phyloP scores from a whole-genome alignment of 2,329 filamentous ascomycete species.

The Xylaria sp. region DNA sequence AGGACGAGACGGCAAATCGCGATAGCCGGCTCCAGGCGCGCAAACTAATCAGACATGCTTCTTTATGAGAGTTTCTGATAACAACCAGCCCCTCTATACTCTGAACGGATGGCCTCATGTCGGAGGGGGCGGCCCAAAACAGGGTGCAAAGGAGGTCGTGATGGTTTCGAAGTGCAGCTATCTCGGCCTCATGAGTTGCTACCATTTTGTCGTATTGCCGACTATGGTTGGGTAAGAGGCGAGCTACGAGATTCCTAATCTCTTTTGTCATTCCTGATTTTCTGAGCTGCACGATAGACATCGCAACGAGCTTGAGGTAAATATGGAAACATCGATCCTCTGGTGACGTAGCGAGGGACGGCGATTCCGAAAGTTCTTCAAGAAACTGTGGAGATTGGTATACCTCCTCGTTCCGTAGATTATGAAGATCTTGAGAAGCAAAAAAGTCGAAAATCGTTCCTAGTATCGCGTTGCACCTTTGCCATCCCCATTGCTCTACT shows the following conservation, averaged over 20 bases:
- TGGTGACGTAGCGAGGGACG: slow-evolving; percentile 61
- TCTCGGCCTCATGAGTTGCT: slow-evolving; percentile 67
- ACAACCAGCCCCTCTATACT: slow-evolving; percentile 69
- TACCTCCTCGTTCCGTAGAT: slow-evolving; percentile 73
- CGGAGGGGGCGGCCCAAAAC: slow-evolving; percentile 70
- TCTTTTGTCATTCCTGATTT: slow-evolving; percentile 64
- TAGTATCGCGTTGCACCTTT: slow-evolving; percentile 65
- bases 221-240: slow-evolving; percentile 73
- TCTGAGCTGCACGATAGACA: slow-evolving; percentile 65
- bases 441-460: slow-evolving; percentile 76
- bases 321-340: slow-evolving; percentile 74
- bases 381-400: slow-evolving; percentile 71
- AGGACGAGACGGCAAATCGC: slow-evolving; percentile 65
- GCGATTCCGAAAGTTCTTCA: slow-evolving; percentile 61
- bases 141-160: slow-evolving; percentile 75
- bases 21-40: slow-evolving; percentile 72
- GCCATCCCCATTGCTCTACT: slow-evolving; percentile 74
- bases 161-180: slow-evolving; percentile 74
- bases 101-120: slow-evolving; percentile 63
- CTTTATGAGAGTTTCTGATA: slow-evolving; percentile 71
- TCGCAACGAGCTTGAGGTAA: slow-evolving; percentile 71
- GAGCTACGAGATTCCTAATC: slow-evolving; percentile 69
- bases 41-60: slow-evolving; percentile 72
- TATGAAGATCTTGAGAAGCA: slow-evolving; percentile 68
- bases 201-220: slow-evolving; percentile 73